Percentiles rank a stretch among this genome's conserved stretches.
Evolutionary conservation across 176 grass and related monocot species (phyloP).

Genomic region (Echinochloa phyllopogon): DNA sequence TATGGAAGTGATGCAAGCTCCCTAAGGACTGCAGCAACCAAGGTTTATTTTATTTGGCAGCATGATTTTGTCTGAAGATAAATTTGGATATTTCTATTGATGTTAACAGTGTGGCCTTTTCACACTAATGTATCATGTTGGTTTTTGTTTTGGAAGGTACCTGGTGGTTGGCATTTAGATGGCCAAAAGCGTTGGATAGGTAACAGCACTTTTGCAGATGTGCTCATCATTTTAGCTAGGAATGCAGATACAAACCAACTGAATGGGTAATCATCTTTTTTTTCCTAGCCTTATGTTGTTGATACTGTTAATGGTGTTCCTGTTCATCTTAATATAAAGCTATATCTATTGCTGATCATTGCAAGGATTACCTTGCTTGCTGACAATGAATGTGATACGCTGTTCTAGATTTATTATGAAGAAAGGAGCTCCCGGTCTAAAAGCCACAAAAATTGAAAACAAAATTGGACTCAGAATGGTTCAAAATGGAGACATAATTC

Average conservation of each 20-base stretch:
- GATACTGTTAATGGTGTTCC: neutral
- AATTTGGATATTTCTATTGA: neutral
- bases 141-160: slow-evolving; percentile 60
- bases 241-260: slow-evolving; percentile 87
- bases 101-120: slow-evolving; percentile 3
- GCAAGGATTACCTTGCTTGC: neutral
- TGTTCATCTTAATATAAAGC: neutral
- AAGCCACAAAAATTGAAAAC: slow-evolving; percentile 87
- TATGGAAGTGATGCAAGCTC: slow-evolving; percentile 96
- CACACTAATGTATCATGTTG: slow-evolving; percentile 27
- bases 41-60: slow-evolving; percentile 55
- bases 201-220: slow-evolving; percentile 94
- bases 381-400: slow-evolving; percentile 27
- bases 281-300: neutral
- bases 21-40: slow-evolving; percentile 70
- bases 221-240: slow-evolving; percentile 85
- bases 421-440: slow-evolving; percentile 78
- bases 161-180: slow-evolving; percentile 88
- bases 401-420: slow-evolving; percentile 89
- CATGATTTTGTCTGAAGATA: slow-evolving; percentile 6
- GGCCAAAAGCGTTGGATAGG: slow-evolving; percentile 98
- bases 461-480: slow-evolving; percentile 98
- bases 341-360: slow-evolving; percentile 5
- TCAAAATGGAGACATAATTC: slow-evolving; percentile 93
- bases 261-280: slow-evolving; percentile 69